Conservation (phyloP, 306 rosid genomes). For the Vigna unguiculata region DNA sequence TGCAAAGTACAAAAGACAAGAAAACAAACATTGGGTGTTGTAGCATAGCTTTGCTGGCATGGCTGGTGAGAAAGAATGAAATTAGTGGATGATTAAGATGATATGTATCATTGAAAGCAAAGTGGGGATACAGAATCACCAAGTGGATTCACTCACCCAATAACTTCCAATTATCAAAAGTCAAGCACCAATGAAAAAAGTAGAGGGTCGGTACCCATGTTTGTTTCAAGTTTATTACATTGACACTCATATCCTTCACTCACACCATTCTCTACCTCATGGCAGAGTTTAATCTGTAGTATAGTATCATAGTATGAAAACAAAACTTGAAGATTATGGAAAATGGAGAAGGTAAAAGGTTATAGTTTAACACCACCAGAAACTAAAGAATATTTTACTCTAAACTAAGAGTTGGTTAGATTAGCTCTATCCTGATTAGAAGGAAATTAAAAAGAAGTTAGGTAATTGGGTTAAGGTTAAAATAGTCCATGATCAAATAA, state of each 20-base stretch:
- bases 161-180: conserved; percentile 56
- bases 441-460: conserved; percentile 15
- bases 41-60: conserved; percentile 49
- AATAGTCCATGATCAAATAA: conserved; percentile 17
- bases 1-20: conserved; percentile 35
- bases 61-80: conserved; percentile 43
- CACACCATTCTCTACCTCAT: not conserved
- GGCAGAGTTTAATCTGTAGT: not conserved
- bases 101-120: conserved; percentile 48
- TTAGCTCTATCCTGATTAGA: not conserved
- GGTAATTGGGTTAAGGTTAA: conserved; percentile 41
- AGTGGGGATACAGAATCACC: conserved; percentile 52
- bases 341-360: not conserved
- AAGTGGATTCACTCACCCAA: conserved; percentile 61
- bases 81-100: conserved; percentile 56
- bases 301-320: not conserved
- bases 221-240: conserved; percentile 25
- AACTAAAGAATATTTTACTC: too few species aligned
- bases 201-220: conserved; percentile 37
- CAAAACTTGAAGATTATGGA: not conserved
- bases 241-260: conserved; percentile 43
- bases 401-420: not conserved
- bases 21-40: conserved; percentile 35
- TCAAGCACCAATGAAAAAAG: conserved; percentile 51
- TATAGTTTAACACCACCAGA: not conserved